Percentiles rank a stretch among this genome's conserved stretches.
Evolutionary conservation across 2,329 filamentous ascomycete species (phyloP).

Genomic region (Fusarium mangiferae): DNA sequence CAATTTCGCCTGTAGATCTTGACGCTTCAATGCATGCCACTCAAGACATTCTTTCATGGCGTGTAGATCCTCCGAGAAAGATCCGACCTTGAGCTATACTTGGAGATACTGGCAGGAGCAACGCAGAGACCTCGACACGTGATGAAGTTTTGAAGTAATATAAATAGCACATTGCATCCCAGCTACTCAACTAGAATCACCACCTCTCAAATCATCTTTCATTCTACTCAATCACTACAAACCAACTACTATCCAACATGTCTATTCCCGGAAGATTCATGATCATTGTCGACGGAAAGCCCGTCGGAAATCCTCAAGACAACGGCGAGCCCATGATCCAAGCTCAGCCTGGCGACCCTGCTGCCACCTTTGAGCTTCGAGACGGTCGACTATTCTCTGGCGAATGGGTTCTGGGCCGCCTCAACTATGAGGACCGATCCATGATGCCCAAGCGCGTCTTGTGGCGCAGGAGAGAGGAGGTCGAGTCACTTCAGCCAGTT

Average conservation of each 20-base stretch:
- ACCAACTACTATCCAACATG: neutral
- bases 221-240: too few species aligned
- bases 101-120: neutral
- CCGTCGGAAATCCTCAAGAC: neutral
- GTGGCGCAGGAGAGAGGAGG: neutral
- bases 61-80: neutral
- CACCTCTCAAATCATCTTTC: neutral
- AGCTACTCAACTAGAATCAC: fast-evolving
- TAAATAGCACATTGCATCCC: neutral
- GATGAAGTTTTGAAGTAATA: neutral
- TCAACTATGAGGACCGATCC: neutral
- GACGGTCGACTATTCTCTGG: neutral
- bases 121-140: neutral
- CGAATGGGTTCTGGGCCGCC: conserved; percentile 11
- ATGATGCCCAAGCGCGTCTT: conserved; percentile 9
- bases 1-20: neutral
- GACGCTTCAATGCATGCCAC: neutral
- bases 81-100: neutral
- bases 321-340: neutral
- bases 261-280: conserved; percentile 4
- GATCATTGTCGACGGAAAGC: conserved; percentile 15
- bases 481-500: neutral
- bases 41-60: neutral
- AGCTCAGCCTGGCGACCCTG: neutral
- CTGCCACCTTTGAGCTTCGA: conserved; percentile 14